Base-by-base conservation (phyloP, 805 yeast genomes). In the Spathaspora girioi region DNA sequence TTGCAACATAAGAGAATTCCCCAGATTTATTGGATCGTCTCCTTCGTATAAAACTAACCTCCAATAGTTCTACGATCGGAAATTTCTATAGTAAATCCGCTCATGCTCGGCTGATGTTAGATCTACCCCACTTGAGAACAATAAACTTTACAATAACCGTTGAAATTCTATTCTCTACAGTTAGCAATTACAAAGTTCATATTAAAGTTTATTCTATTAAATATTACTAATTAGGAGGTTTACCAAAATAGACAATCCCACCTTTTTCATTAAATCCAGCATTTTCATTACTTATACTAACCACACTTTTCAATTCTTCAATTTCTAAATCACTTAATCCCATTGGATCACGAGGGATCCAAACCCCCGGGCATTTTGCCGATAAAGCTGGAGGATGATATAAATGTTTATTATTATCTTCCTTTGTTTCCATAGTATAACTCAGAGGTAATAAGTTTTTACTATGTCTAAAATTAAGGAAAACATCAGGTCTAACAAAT, bases 261-360 rank as follows among this genome's bases (percentile, higher is more conserved):
- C 77, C 78, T 56, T 64, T 70, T 26, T 62, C 63, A 47, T 54
- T 56, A 49, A 88, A 81, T 45, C 71, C 66, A 0, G 97, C 81
- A 57, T 86, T 84, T 45, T 78, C 83, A 63, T 91, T 96, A 50
- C 81, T 74, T 47, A 88, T 82, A 15, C 79, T 76, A 46, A 90
- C 80, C 7, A 82, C 73, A 1, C 75, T 78, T 18, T 71, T 65
- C 48, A 89, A 76, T 42, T 81, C 73, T 40, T 77, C 78, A 19
- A 87, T 83, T 59, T 85, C 83, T 12, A 61, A 64, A 1, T 75
- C 69, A 0, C 96, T 87, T 59, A 89, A 79, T 1, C 98, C 98
- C 80, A 83, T 81, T 9, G 89, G 86, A 66, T 93, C 99, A 52
- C 75, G 73, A n/a, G 97, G 96, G 61, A 93, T 82, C 99, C 99